A percentile compares a stretch with the other conserved stretches of the same genome.
phyloP scores from a whole-genome alignment of 129 eudicot species.

The Smallanthus sonchifolius region DNA sequence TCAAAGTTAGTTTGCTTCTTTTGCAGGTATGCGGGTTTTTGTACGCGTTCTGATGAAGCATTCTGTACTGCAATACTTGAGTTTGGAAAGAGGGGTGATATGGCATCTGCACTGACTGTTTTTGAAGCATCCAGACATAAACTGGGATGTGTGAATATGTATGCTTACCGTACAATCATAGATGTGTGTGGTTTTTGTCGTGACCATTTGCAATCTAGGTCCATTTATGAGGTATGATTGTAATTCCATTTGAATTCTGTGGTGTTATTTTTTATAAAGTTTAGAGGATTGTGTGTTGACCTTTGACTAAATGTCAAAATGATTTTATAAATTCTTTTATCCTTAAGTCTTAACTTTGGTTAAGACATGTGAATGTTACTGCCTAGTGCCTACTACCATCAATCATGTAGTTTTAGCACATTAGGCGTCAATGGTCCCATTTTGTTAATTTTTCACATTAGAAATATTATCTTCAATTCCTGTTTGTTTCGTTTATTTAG shows the following conservation, averaged over 20 bases:
- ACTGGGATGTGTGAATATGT: conserved; percentile 64
- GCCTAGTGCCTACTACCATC: background rate
- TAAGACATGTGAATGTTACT: background rate
- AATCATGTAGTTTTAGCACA: conserved; percentile 11
- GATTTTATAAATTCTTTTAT: background rate
- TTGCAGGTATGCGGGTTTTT: conserved; percentile 64
- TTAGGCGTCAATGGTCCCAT: conserved; percentile 1
- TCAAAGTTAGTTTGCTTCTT: background rate
- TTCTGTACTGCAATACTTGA: conserved; percentile 63
- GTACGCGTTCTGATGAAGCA: conserved; percentile 44
- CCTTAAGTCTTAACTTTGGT: background rate
- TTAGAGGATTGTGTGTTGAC: background rate
- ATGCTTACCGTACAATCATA: conserved; percentile 75
- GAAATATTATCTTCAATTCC: background rate
- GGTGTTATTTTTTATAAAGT: background rate
- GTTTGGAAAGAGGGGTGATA: conserved; percentile 82
- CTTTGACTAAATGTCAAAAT: background rate
- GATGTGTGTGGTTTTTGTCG: conserved; percentile 97
- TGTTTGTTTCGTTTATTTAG: conserved; percentile 5
- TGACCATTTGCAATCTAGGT: conserved; percentile 68
- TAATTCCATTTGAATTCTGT: background rate
- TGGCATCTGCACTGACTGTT: conserved; percentile 63
- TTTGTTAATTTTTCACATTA: conserved; percentile 1
- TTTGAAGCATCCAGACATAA: conserved; percentile 77
- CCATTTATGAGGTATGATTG: conserved; percentile 75